These are phyloP conservation scores for Monoraphidium neglectum DNA, from an alignment of 139 green algal genomes.

Conservation along the genomic window DNA sequence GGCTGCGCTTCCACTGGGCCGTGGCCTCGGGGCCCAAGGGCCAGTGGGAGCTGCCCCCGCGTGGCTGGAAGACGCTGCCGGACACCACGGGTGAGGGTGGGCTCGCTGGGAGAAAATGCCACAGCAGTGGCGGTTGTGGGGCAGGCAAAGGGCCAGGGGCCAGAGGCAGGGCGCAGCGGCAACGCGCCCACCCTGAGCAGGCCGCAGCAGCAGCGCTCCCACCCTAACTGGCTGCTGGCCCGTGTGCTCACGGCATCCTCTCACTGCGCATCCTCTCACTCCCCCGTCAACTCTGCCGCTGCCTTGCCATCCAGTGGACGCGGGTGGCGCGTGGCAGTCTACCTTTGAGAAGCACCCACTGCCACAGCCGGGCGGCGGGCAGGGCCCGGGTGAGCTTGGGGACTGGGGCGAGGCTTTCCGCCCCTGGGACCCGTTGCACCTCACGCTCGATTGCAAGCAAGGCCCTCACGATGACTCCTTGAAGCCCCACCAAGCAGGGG, in stretches of 20 bases:
- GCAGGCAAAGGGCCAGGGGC: background rate
- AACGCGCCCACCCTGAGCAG: no score
- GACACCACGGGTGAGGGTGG: constrained; percentile 12
- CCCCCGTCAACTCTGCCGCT: background rate
- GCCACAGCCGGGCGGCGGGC: constrained; percentile 10
- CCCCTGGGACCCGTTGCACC: no score
- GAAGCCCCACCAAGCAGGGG: no score
- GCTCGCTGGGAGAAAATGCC: background rate
- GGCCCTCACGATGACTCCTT: no score
- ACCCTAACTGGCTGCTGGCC: background rate
- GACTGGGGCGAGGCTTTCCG: no score
- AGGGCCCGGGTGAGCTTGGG: no score
- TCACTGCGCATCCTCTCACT: no score
- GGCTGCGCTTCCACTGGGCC: constrained; percentile 31
- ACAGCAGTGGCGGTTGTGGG: background rate
- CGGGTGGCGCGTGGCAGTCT: constrained; percentile 32
- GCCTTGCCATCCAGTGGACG: background rate
- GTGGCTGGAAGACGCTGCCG: constrained; percentile 31
- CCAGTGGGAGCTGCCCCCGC: constrained; percentile 29
- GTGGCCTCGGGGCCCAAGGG: constrained; percentile 10
- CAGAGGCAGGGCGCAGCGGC: background rate
- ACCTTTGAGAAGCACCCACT: constrained; percentile 30
- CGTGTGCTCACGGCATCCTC: no score
- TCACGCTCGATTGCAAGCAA: no score
- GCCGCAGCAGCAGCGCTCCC: background rate